Evolutionary conservation across 2,329 filamentous ascomycete species (phyloP).

Genomic region (Exophiala phaeomuriformis): DNA sequence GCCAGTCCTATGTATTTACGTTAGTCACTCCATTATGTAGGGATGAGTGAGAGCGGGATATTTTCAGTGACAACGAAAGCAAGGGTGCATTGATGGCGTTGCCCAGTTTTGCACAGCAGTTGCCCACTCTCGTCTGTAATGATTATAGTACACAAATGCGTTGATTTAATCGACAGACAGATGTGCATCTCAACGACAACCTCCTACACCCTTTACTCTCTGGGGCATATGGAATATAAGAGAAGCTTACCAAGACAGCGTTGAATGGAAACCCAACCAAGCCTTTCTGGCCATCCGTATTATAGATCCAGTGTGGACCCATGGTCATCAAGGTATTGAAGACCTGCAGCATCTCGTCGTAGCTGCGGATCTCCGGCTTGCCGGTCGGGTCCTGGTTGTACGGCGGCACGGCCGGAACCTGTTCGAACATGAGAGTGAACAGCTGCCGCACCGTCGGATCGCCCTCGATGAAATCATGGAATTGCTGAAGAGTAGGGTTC

Average conservation of each 20-base stretch:
- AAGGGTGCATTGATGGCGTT: too few relatives aligned
- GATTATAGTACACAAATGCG: too few relatives aligned
- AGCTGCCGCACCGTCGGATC: neutral
- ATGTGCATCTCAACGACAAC: too few relatives aligned
- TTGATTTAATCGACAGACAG: too few relatives aligned
- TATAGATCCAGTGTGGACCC: conserved; percentile 39
- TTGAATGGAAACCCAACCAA: conserved; percentile 52
- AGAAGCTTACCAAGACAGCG: conserved; percentile 41
- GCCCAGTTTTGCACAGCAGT: too few relatives aligned
- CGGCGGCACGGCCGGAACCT: conserved; percentile 33
- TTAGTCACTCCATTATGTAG: too few relatives aligned
- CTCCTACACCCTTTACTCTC: too few relatives aligned
- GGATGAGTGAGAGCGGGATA: too few relatives aligned
- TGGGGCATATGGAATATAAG: too few relatives aligned
- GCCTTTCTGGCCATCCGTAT: conserved; percentile 30
- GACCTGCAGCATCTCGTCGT: conserved; percentile 57
- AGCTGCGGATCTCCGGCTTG: conserved; percentile 57
- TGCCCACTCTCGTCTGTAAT: too few relatives aligned
- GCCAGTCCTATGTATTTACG: conserved; percentile 37
- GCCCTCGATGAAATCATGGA: neutral
- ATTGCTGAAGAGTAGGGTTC: neutral
- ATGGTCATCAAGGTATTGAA: conserved; percentile 50
- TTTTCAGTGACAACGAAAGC: too few relatives aligned
- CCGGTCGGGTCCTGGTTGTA: conserved; percentile 51
- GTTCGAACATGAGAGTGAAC: conserved; percentile 1